Conservation (phyloP, 805 yeast genomes). For the Kodamaea kaohsiungensis region DNA sequence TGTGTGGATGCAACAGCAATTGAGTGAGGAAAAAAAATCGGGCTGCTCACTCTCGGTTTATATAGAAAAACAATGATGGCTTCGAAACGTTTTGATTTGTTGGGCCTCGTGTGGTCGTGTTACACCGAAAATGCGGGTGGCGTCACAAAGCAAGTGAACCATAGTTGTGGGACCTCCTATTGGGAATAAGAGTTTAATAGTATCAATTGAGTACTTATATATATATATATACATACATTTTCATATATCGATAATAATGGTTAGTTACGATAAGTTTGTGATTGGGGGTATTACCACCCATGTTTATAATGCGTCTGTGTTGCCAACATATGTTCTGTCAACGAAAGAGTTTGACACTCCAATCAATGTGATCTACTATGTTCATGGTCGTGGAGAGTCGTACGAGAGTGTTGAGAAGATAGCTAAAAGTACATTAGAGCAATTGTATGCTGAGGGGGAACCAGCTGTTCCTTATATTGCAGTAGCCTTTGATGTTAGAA, state of each 20-base stretch:
- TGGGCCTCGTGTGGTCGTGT: slow-evolving; percentile 11
- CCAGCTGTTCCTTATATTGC: slow-evolving; percentile 39
- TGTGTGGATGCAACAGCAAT: neutral
- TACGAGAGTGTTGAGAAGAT: slow-evolving; percentile 39
- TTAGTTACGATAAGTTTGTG: slow-evolving; percentile 9
- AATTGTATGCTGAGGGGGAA: slow-evolving; percentile 14
- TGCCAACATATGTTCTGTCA: slow-evolving; percentile 26
- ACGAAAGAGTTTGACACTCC: slow-evolving; percentile 21
- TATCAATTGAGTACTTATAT: neutral
- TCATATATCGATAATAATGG: neutral
- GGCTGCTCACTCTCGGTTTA: slow-evolving; percentile 1
- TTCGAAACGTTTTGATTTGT: slow-evolving; percentile 7
- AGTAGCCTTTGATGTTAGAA: slow-evolving; percentile 53
- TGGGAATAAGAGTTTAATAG: neutral
- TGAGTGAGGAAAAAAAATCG: neutral
- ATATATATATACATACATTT: too few species aligned
- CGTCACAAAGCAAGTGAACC: neutral
- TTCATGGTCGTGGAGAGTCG: slow-evolving; percentile 48
- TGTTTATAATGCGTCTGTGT: slow-evolving; percentile 40
- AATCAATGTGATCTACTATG: slow-evolving; percentile 43
- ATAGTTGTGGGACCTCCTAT: neutral
- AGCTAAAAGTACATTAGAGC: slow-evolving; percentile 38
- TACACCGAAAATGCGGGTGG: slow-evolving; percentile 11
- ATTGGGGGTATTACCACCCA: slow-evolving; percentile 51
- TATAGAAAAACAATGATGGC: slow-evolving; percentile 3